These are phyloP conservation scores for Trifolium subterraneum DNA, from an alignment of 306 rosid species.

Conservation along the genomic window DNA sequence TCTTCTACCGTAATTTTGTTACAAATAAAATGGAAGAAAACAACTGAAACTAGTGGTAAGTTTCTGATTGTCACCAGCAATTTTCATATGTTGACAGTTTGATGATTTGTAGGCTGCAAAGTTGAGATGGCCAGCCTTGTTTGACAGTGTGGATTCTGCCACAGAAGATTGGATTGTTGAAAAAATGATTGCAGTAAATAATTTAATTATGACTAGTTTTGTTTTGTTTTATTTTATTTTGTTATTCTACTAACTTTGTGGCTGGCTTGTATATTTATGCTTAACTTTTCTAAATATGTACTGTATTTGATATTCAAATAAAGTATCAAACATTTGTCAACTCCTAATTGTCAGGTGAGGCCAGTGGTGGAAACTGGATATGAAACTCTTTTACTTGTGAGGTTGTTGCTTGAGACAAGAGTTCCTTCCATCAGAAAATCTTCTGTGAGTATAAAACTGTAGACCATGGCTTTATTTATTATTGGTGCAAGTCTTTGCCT, in stretches of 20 bases:
- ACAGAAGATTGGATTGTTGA: conserved; percentile 74
- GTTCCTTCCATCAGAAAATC: conserved; percentile 61
- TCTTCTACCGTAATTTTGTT: not conserved
- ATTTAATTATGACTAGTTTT: conserved; percentile 27
- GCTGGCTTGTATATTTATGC: too few species aligned
- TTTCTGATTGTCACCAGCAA: not conserved
- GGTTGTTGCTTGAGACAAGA: conserved; percentile 72
- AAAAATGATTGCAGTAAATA: conserved; percentile 57
- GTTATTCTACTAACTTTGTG: not conserved
- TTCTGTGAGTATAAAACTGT: conserved; percentile 31
- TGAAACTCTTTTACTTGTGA: conserved; percentile 80
- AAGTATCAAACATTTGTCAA: too few species aligned
- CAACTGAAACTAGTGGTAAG: not conserved
- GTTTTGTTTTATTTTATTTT: not conserved
- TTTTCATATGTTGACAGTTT: conserved; percentile 20
- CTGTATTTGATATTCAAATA: too few species aligned
- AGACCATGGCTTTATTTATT: conserved; percentile 6
- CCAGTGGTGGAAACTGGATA: conserved; percentile 94
- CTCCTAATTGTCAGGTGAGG: conserved; percentile 62
- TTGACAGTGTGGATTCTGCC: conserved; percentile 61
- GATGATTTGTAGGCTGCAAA: conserved; percentile 64
- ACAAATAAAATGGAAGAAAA: conserved; percentile 10
- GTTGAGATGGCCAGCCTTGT: conserved; percentile 72
- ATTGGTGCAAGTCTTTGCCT: not conserved
- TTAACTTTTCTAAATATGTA: too few species aligned